Evolutionary conservation across 176 grass and related monocot genomes (phyloP).

Genomic region (Oryza glaberrima): DNA sequence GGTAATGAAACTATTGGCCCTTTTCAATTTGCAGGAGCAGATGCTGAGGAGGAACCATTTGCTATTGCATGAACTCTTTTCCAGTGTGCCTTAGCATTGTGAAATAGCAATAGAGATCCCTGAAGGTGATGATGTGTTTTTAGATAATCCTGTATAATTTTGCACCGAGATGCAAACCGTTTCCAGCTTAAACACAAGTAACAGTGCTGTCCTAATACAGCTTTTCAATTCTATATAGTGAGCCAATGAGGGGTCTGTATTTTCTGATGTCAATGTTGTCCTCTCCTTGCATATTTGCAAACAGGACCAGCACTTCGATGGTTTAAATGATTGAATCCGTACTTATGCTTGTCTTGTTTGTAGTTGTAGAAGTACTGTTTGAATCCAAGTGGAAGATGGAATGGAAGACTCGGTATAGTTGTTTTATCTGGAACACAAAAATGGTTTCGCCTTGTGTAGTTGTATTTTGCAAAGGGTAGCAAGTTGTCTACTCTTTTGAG

Average conservation of each 20-base stretch:
- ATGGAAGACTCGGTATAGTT: not conserved
- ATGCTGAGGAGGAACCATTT: constrained; percentile 23
- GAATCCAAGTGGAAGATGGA: not conserved
- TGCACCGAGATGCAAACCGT: constrained; percentile 1
- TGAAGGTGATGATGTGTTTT: constrained; percentile 20
- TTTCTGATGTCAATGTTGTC: not conserved
- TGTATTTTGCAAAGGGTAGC: not conserved
- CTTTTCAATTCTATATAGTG: not conserved
- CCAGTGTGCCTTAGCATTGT: not conserved
- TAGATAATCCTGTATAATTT: constrained; percentile 3
- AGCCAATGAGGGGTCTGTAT: not conserved
- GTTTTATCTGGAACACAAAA: constrained; percentile 2
- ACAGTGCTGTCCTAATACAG: not conserved
- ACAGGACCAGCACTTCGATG: not conserved
- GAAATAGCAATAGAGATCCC: not conserved
- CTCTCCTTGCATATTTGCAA: not conserved
- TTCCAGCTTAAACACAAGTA: not conserved
- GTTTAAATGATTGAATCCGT: no score
- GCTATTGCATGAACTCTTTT: constrained; percentile 35
- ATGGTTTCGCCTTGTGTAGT: not conserved
- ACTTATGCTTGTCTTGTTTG: not conserved
- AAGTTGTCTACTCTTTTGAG: not conserved
- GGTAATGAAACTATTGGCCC: not conserved
- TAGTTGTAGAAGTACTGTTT: not conserved
- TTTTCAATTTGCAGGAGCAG: constrained; percentile 45